A percentile compares a stretch with the other conserved stretches of the same genome.
phyloP scores from a whole-genome alignment of 306 rosid genomes.

The Fragaria iinumae region DNA sequence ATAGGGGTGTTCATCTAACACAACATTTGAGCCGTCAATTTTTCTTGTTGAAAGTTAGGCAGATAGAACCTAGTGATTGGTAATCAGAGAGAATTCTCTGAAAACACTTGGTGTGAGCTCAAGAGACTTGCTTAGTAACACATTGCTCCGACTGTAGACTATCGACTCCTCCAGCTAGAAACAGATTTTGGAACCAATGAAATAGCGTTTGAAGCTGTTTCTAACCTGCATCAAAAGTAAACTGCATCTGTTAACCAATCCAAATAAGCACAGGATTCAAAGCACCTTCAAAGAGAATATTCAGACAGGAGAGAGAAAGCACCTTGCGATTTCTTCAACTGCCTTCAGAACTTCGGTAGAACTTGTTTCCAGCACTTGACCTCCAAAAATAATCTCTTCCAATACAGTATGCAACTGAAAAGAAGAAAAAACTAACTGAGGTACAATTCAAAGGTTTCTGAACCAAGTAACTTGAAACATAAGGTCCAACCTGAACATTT shows the following conservation, averaged over 20 bases:
- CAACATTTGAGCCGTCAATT: not conserved
- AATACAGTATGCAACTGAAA: slow-evolving; percentile 73
- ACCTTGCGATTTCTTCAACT: slow-evolving; percentile 85
- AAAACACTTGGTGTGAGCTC: not conserved
- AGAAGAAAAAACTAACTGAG: slow-evolving; percentile 18
- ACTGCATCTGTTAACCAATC: not conserved
- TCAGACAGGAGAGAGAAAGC: slow-evolving; percentile 20
- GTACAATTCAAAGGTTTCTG: not conserved
- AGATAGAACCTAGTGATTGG: not conserved
- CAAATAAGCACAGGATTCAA: not conserved
- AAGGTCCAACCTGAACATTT: not conserved
- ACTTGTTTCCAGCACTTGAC: slow-evolving; percentile 89
- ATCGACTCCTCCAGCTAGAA: slow-evolving; percentile 75
- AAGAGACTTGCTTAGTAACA: not conserved
- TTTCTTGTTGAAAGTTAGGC: not conserved
- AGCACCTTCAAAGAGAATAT: not conserved
- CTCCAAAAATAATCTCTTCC: slow-evolving; percentile 88
- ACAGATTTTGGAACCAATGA: slow-evolving; percentile 78
- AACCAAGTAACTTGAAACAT: not conserved
- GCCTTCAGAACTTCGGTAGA: slow-evolving; percentile 84
- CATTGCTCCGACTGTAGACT: slow-evolving; percentile 7
- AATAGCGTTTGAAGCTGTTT: slow-evolving; percentile 72
- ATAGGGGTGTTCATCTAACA: not conserved
- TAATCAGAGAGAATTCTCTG: not conserved
- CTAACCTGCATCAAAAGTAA: slow-evolving; percentile 54